Evolutionary conservation across 2,329 filamentous ascomycete genomes (phyloP).

Genomic region (Aspergillus thermomutatus): DNA sequence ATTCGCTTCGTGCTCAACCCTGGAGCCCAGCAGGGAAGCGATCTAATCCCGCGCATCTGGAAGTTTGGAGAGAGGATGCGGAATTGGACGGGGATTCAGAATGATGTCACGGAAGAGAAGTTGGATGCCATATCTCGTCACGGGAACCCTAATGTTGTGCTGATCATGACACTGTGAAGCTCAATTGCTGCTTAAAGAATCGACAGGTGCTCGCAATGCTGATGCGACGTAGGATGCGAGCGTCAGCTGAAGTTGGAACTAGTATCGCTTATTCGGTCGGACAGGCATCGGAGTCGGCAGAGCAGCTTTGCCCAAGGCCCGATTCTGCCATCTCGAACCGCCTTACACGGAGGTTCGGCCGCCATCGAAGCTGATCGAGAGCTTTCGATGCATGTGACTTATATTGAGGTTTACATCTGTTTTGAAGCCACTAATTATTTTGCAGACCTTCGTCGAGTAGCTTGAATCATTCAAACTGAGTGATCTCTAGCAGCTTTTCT

Average conservation of each 20-base stretch:
- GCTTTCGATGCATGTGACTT: constrained; percentile 24
- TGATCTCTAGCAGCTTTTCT: background rate
- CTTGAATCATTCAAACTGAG: background rate
- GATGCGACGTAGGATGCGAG: constrained; percentile 3
- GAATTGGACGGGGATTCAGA: constrained; percentile 21
- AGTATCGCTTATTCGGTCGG: constrained; percentile 11
- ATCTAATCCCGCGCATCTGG: constrained; percentile 43
- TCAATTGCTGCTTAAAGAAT: constrained; percentile 4
- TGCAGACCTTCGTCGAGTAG: background rate
- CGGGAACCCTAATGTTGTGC: constrained; percentile 5
- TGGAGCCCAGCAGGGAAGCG: constrained; percentile 35
- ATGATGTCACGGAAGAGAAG: constrained; percentile 22
- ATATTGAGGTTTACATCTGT: constrained; percentile 4
- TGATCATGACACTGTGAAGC: constrained; percentile 17
- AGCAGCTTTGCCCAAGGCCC: constrained; percentile 2
- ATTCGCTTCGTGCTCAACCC: constrained; percentile 26
- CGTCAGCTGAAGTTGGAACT: constrained; percentile 9
- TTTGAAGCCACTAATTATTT: background rate
- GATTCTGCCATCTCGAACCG: constrained; percentile 27
- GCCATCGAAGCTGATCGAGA: constrained; percentile 32
- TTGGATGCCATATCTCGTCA: constrained; percentile 32
- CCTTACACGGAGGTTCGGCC: constrained; percentile 12
- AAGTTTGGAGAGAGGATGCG: constrained; percentile 19
- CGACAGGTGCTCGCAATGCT: background rate
- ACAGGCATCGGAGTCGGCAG: constrained; percentile 16